Percentiles rank a stretch among this genome's conserved stretches.
These are phyloP conservation scores for Albifimbria verrucaria DNA, from an alignment of 2,329 filamentous ascomycete species.

Conservation along the genomic window DNA sequence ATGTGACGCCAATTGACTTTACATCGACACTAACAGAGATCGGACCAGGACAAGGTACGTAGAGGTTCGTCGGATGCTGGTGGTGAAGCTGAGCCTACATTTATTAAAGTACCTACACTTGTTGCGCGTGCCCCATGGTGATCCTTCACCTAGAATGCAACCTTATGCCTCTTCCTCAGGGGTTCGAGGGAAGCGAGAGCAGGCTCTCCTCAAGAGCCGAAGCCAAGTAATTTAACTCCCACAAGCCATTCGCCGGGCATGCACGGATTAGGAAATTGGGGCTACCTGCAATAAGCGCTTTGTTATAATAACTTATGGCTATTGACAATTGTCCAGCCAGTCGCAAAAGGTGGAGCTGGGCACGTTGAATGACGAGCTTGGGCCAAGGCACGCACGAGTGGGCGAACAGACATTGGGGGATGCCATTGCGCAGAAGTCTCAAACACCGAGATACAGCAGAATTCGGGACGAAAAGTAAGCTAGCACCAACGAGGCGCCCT, in stretches of 20 bases:
- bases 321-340: not conserved
- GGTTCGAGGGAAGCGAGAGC: not conserved
- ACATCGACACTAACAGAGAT: not conserved
- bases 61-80: too few species aligned
- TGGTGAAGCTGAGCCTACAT: too few species aligned
- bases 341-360: not conserved
- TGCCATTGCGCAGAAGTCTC: too few species aligned
- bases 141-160: not conserved
- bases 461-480: not conserved
- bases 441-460: too few species aligned
- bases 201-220: not conserved
- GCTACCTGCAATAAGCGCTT: not conserved
- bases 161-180: not conserved
- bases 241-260: not conserved
- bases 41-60: not conserved
- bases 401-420: too few species aligned
- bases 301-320: too few species aligned
- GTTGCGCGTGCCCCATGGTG: not conserved
- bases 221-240: not conserved
- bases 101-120: too few species aligned
- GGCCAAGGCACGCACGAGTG: too few species aligned
- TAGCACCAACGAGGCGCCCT: not conserved
- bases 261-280: not conserved
- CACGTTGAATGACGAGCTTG: too few species aligned
- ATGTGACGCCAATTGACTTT: not conserved